phyloP scores from a whole-genome alignment of 2,329 filamentous ascomycete species.

The Colletotrichum sp. region DNA sequence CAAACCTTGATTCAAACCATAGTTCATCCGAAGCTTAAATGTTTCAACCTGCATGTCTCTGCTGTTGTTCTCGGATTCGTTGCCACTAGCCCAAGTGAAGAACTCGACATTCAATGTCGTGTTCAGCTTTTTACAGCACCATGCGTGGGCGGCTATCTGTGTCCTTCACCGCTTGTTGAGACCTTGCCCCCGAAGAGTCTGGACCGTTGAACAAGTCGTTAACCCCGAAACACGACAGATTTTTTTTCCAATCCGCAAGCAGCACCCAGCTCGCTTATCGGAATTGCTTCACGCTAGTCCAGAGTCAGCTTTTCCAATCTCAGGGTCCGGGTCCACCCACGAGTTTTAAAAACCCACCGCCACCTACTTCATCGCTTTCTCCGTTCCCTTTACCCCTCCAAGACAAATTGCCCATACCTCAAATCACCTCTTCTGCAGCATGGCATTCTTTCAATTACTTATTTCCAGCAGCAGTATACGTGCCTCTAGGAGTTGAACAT shows the following conservation, averaged over 20 bases:
- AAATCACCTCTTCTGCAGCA: background rate
- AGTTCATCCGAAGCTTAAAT: background rate
- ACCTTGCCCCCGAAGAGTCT: background rate
- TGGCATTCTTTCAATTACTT: background rate
- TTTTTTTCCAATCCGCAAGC: background rate
- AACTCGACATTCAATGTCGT: background rate
- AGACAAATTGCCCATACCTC: background rate
- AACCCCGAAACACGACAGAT: background rate
- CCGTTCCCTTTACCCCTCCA: background rate
- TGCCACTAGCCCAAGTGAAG: too few relatives aligned
- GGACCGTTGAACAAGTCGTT: background rate
- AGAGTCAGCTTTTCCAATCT: background rate
- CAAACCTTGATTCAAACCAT: background rate
- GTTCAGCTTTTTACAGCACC: background rate
- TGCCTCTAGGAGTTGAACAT: background rate
- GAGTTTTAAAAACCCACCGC: background rate
- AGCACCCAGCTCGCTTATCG: background rate
- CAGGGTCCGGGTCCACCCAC: background rate
- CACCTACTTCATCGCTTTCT: background rate
- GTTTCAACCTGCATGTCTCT: background rate
- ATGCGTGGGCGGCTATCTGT: background rate
- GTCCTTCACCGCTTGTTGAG: background rate
- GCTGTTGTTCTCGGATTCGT: background rate
- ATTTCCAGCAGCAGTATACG: background rate
- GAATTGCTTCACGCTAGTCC: constrained; percentile 12